A percentile compares a stretch with the other conserved stretches of the same genome.
These are phyloP conservation scores for Aspergillus neoniger DNA, from an alignment of 2,329 filamentous ascomycete species.

Conservation along the genomic window DNA sequence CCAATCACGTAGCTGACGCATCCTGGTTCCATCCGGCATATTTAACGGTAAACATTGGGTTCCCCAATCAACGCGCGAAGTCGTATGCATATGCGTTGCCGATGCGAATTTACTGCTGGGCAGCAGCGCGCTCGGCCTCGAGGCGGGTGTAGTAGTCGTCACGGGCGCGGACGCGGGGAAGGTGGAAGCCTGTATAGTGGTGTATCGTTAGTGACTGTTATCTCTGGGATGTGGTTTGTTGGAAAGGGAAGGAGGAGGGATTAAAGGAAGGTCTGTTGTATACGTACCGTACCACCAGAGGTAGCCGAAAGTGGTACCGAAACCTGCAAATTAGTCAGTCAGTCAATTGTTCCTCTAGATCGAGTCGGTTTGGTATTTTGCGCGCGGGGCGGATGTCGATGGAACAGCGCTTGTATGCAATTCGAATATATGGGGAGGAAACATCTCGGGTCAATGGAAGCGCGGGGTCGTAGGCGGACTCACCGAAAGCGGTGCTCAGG, in stretches of 20 bases:
- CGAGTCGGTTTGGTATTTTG: conserved; percentile 19
- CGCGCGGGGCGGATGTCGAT: neutral
- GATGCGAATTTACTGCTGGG: conserved; percentile 30
- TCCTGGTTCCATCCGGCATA: neutral
- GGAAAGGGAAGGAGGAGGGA: neutral
- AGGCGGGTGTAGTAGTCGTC: conserved; percentile 65
- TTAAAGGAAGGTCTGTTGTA: conserved; percentile 7
- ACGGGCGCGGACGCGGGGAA: conserved; percentile 64
- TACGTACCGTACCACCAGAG: conserved; percentile 67
- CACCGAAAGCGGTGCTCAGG: conserved; percentile 66
- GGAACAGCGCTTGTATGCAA: neutral
- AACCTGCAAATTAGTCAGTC: conserved; percentile 46
- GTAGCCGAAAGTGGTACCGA: conserved; percentile 64
- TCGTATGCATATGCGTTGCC: conserved; percentile 12
- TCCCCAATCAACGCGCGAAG: conserved; percentile 12
- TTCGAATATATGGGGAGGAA: neutral
- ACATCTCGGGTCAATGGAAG: neutral
- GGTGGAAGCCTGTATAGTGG: conserved; percentile 59
- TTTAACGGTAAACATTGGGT: neutral
- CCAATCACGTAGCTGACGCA: neutral
- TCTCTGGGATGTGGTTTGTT: neutral
- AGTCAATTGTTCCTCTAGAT: neutral
- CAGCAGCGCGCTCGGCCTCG: conserved; percentile 60
- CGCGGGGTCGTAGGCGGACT: conserved; percentile 34
- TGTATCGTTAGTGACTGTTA: neutral